phyloP scores from a whole-genome alignment of 768 basidiomycete species.

The Boletus barrowsii region DNA sequence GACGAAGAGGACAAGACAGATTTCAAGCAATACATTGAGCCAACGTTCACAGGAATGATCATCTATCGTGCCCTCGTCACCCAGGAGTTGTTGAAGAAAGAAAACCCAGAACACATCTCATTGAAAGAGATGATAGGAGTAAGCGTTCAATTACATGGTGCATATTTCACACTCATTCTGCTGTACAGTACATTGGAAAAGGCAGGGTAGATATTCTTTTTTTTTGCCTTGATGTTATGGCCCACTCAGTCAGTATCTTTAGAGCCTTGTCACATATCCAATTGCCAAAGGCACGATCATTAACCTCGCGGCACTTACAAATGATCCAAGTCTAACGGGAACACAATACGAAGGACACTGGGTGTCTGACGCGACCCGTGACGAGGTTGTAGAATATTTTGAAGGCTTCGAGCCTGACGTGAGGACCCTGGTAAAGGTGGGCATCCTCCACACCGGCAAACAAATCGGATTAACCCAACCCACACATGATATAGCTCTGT shows the following conservation, averaged over 20 bases:
- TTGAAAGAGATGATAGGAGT: conserved; percentile 22
- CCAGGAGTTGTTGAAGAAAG: conserved; percentile 27
- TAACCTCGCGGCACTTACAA: conserved; percentile 34
- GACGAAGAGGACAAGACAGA: neutral
- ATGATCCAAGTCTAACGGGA: conserved; percentile 28
- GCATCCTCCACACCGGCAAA: too few relatives aligned
- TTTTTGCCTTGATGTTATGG: neutral
- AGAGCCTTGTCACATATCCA: conserved; percentile 43
- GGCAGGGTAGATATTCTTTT: neutral
- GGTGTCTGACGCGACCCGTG: conserved; percentile 25
- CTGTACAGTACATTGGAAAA: conserved; percentile 11
- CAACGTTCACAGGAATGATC: conserved; percentile 41
- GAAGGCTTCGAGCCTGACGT: conserved; percentile 38
- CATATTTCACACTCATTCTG: conserved; percentile 5
- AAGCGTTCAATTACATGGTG: conserved; percentile 2
- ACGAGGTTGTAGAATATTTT: conserved; percentile 30
- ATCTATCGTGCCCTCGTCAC: conserved; percentile 40
- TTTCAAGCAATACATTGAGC: conserved; percentile 16
- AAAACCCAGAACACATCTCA: conserved; percentile 21
- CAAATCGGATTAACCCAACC: neutral
- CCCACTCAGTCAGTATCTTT: neutral
- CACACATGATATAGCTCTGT: conserved; percentile 27
- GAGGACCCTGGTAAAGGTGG: conserved; percentile 27
- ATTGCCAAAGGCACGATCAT: conserved; percentile 35
- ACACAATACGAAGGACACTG: conserved; percentile 32